Evolutionary conservation across 169 alveolate genomes (phyloP).

Genomic region (Plasmodium adleri): DNA sequence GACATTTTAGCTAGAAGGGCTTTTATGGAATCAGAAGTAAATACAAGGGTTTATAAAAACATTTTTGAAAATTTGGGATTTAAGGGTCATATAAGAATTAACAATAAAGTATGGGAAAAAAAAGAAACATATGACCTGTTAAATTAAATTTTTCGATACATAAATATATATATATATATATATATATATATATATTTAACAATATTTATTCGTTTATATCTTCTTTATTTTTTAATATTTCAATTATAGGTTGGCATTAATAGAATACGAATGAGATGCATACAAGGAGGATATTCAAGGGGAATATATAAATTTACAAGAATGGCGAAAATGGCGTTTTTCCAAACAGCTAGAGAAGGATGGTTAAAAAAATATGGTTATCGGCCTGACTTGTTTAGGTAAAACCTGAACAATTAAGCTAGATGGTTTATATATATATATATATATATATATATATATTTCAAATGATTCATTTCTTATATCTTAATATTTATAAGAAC

Average conservation of each 20-base stretch:
- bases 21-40: constrained; percentile 88
- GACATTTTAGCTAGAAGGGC: constrained; percentile 85
- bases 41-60: constrained; percentile 86
- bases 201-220: constrained; percentile 1
- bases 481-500: neutral
- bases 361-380: constrained; percentile 89
- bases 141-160: neutral
- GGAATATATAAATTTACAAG: constrained; percentile 89
- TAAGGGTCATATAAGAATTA: constrained; percentile 86
- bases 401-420: constrained; percentile 4
- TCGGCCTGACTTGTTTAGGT: constrained; percentile 86
- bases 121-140: no score
- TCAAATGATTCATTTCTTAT: no score
- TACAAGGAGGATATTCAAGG: constrained; percentile 87
- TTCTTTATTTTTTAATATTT: constrained; percentile 4
- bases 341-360: constrained; percentile 90
- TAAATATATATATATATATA: neutral
- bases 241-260: constrained; percentile 80
- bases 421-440: constrained; percentile 5
- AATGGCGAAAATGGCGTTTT: constrained; percentile 89
- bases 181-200: neutral
- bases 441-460: neutral
- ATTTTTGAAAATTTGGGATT: constrained; percentile 86
- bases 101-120: constrained; percentile 80
- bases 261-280: constrained; percentile 88